Conservation (phyloP, 495 filamentous ascomycete species). For the Aspergillus ellipticus region DNA sequence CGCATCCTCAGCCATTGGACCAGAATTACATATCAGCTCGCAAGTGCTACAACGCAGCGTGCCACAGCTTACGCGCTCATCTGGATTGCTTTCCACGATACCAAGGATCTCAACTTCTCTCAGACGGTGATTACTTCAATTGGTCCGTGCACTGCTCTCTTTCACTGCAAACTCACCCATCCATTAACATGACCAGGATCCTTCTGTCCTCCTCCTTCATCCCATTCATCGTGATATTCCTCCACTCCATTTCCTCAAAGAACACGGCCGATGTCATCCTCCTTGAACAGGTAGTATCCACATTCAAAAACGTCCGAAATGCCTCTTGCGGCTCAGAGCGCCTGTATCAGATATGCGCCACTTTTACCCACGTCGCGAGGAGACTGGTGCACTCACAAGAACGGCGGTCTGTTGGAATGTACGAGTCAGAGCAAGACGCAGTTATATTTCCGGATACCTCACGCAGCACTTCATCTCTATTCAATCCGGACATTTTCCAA, state of each 20-base stretch:
- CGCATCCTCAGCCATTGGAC: background rate
- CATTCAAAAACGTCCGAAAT: conserved; percentile 2
- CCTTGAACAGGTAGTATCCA: background rate
- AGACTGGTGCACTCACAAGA: conserved; percentile 3
- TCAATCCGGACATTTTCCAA: background rate
- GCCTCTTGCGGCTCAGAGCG: conserved; percentile 1
- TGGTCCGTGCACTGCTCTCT: conserved; percentile 2
- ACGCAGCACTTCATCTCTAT: background rate
- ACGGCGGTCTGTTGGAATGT: background rate
- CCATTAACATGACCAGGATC: conserved; percentile 4
- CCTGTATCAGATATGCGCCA: conserved; percentile 8
- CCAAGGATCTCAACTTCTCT: conserved; percentile 5
- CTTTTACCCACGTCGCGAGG: conserved; percentile 6
- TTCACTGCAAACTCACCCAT: background rate
- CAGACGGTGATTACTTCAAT: conserved; percentile 9
- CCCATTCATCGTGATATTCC: conserved; percentile 10
- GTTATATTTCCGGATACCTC: background rate
- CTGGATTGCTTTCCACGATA: conserved; percentile 5
- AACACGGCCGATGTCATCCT: background rate
- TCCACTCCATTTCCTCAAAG: conserved; percentile 5
- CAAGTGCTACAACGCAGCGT: conserved; percentile 1
- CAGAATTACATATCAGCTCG: background rate
- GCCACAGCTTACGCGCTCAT: conserved; percentile 3
- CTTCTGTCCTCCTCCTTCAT: conserved; percentile 9
- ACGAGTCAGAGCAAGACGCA: background rate